Conservation (phyloP, 805 yeast species). For the Yarrowia sp. region DNA sequence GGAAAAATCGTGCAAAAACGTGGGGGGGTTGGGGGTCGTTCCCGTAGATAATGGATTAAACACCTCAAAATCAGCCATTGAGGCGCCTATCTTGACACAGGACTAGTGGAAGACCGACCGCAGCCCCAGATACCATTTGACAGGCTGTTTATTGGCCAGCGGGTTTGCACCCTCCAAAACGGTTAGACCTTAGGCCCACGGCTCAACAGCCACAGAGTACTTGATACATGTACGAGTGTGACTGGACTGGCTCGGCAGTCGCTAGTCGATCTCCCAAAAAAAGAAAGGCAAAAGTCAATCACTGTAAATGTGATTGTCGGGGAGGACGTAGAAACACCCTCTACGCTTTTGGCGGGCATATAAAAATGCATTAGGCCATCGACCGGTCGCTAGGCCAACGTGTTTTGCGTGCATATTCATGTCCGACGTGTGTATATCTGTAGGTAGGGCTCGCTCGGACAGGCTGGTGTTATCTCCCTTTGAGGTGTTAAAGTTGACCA, state of each 20-base stretch:
- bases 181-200: constrained; percentile 12
- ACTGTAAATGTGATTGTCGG: not conserved
- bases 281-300: not conserved
- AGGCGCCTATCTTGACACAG: not conserved
- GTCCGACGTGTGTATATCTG: no score
- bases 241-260: not conserved
- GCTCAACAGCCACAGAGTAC: constrained; percentile 6
- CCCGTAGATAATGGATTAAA: no score
- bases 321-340: not conserved
- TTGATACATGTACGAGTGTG: not conserved
- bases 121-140: not conserved
- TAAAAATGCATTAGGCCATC: not conserved
- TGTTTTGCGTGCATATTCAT: not conserved
- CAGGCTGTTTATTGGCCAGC: not conserved
- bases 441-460: no score
- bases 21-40: not conserved
- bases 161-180: not conserved
- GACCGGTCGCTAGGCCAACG: not conserved
- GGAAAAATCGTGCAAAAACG: not conserved
- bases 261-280: constrained; percentile 5
- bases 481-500: not conserved
- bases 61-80: not conserved
- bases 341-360: not conserved
- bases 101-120: no score
- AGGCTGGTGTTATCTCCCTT: no score